Base-by-base conservation (phyloP, 441 rosid species). In the Populus hybrid region DNA sequence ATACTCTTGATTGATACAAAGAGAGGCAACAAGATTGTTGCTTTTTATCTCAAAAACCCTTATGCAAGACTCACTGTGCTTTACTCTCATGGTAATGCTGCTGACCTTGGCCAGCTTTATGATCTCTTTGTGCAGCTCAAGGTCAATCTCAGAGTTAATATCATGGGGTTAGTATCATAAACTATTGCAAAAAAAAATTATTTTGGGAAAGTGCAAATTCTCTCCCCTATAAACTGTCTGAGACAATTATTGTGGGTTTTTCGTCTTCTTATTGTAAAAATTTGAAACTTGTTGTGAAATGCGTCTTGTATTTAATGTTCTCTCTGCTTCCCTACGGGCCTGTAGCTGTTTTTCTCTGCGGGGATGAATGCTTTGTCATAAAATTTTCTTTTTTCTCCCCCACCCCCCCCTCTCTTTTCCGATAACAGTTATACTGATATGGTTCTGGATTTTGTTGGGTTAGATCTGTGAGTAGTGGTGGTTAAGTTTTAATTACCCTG, bases 71-170 rank as follows among this genome's bases (percentile, higher is more conserved):
- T 30, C 32, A 30, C 32, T 30, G 32, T 30, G 32, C 32, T 30
- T 30, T 30, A 30, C 32, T 30, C 32, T 30, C 32, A 30, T 30
- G 32, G 32, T 30, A 30, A 30, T 30, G 32, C 32, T 30, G 32
- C 32, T 30, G 99, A 96, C 91, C 92, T 96, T 77, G 99, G 99
- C 68, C 99, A 96, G 82, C 97, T 96, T 79, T 92, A 94, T 68
- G 99, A 94, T 83, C 96, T 96, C 89, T 96, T 94, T 73, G 94
- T 94, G 59, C 98, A 94, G 89, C 97, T 96, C 83, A 93, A 91
- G 89, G 88, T 94, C 82, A 92, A 96, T 82, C 99, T 96, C 81
- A 83, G 96, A 83, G 98, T 96, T 80, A 96, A 96, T 83, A 88
- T 96, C 82, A 92, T 96, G 85, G 99, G 98, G 98, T 96, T 73